phyloP scores from a whole-genome alignment of 192 early-diverging fungal genomes.

The Coemansia sp. region DNA sequence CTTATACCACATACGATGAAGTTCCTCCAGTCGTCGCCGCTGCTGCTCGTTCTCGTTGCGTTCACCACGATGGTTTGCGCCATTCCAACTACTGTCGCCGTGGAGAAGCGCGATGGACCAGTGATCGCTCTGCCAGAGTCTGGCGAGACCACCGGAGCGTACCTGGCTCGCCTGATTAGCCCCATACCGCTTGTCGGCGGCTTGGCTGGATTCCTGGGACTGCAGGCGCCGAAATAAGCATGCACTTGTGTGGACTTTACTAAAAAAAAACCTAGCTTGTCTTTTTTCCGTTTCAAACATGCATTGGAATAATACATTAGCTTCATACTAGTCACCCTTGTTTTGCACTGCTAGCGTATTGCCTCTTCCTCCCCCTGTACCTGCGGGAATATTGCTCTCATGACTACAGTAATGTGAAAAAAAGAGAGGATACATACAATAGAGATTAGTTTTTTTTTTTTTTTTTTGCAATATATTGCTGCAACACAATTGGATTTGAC shows the following conservation, averaged over 20 bases:
- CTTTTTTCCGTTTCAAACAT: background rate
- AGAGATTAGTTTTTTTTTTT: too few species aligned
- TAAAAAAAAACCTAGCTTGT: background rate
- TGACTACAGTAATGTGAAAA: too few species aligned
- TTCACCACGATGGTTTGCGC: background rate
- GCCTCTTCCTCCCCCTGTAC: too few species aligned
- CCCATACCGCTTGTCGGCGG: slow-evolving; percentile 18
- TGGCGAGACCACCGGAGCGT: slow-evolving; percentile 27
- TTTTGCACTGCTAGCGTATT: too few species aligned
- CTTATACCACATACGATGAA: slow-evolving; percentile 15
- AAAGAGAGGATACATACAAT: too few species aligned
- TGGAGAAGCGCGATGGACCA: slow-evolving; percentile 26
- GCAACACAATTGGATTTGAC: too few species aligned
- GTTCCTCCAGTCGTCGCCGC: background rate
- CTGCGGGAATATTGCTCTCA: too few species aligned
- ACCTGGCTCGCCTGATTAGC: slow-evolving; percentile 16
- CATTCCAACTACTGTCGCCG: background rate
- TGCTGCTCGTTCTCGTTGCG: slow-evolving; percentile 7
- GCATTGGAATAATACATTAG: too few species aligned
- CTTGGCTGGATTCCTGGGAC: slow-evolving; percentile 16
- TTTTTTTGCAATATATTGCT: background rate
- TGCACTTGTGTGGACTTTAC: background rate
- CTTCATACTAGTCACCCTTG: too few species aligned
- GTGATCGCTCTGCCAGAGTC: slow-evolving; percentile 22
- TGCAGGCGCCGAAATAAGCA: slow-evolving; percentile 25